Conservation (phyloP, 2,329 filamentous ascomycete genomes). For the Pseudogymnoascus sp. region DNA sequence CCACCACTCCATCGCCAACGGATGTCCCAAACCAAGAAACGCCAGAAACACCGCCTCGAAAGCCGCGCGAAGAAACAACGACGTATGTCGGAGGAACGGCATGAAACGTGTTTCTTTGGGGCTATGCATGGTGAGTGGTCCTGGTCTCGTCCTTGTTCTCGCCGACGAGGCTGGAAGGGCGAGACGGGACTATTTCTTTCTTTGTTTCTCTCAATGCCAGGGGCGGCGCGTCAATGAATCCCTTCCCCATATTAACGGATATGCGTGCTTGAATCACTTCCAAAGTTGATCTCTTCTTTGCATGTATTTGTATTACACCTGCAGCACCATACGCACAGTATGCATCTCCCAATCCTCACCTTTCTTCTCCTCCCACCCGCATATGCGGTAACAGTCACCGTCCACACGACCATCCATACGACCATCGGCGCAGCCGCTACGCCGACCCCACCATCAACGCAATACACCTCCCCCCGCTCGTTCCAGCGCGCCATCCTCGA, state of each 20-base stretch:
- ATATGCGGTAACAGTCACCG: background rate
- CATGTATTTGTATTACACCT: background rate
- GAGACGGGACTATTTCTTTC: background rate
- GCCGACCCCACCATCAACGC: background rate
- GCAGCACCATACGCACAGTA: background rate
- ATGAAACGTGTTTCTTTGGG: slow-evolving; percentile 2
- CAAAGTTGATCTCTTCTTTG: background rate
- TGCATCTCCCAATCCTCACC: background rate
- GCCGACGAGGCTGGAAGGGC: background rate
- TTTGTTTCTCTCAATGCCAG: background rate
- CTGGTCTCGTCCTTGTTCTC: background rate
- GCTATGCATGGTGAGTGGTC: background rate
- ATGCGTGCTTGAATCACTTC: background rate
- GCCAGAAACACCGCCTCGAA: background rate
- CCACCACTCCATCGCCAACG: slow-evolving; percentile 5
- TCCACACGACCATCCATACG: background rate
- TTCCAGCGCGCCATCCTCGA: slow-evolving; percentile 51
- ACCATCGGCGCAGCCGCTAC: background rate
- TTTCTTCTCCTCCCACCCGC: background rate
- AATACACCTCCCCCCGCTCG: slow-evolving; percentile 33
- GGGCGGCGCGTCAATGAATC: background rate
- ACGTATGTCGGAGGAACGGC: background rate
- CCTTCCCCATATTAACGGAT: background rate
- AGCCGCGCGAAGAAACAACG: background rate
- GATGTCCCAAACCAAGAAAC: background rate